These are phyloP conservation scores for Chloris gayana DNA, from an alignment of 176 grass and related monocot genomes.

Conservation along the genomic window DNA sequence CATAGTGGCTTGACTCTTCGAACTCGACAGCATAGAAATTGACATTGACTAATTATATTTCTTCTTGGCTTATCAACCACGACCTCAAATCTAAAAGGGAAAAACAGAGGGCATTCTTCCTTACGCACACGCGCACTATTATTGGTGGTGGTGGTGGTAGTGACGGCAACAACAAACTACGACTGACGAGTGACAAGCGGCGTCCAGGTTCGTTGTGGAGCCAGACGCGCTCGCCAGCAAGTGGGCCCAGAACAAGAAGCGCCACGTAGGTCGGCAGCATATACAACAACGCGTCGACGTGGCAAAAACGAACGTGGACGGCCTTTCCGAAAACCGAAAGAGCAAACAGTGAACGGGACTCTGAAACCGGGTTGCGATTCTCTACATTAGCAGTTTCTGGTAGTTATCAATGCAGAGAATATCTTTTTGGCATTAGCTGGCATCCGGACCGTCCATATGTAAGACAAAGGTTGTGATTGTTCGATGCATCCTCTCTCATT, in stretches of 20 bases:
- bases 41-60: neutral
- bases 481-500: too few species aligned
- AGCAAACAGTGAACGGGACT: neutral
- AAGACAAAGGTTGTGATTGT: too few species aligned
- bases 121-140: neutral
- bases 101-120: neutral
- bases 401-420: too few species aligned
- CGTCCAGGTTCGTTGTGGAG: constrained; percentile 14
- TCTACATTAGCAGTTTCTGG: too few species aligned
- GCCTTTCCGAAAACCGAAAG: constrained; percentile 4
- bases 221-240: neutral
- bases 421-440: too few species aligned
- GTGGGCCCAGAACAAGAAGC: neutral
- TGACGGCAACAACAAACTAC: neutral
- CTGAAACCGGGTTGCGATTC: neutral
- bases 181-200: neutral
- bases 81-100: neutral
- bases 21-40: neutral
- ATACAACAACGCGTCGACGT: neutral
- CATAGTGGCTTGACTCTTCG: neutral
- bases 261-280: neutral
- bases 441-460: too few species aligned
- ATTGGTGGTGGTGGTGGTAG: too few species aligned
- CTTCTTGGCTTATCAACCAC: neutral
- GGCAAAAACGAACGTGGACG: neutral